A percentile compares a stretch with the other conserved stretches of the same genome.
Evolutionary conservation across 176 grass and related monocot genomes (phyloP).

Genomic region (Juncus inflexus): DNA sequence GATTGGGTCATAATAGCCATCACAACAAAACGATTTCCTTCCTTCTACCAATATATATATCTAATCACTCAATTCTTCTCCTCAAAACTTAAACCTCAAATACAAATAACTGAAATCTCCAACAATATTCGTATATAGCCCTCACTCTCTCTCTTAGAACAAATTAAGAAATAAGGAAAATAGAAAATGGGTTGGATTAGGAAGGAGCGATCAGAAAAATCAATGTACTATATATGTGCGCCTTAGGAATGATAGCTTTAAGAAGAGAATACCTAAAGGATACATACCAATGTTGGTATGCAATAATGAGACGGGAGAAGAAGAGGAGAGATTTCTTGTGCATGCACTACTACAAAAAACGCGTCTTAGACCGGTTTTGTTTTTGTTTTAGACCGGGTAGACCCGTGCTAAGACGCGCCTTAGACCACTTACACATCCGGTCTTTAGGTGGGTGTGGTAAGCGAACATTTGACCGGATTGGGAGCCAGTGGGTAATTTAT

Average conservation of each 20-base stretch:
- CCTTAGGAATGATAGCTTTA: neutral
- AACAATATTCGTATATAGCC: neutral
- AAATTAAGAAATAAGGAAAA: neutral
- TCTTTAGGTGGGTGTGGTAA: too few relatives aligned
- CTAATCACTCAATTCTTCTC: neutral
- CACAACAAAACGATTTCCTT: neutral
- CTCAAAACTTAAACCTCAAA: neutral
- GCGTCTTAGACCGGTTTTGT: too few relatives aligned
- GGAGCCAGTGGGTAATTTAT: too few relatives aligned
- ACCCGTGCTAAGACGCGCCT: too few relatives aligned
- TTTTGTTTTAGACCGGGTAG: too few relatives aligned
- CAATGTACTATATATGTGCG: conserved; percentile 16
- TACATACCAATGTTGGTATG: conserved; percentile 31
- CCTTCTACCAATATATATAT: neutral
- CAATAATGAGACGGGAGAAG: neutral
- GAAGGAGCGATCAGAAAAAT: neutral
- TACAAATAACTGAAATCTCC: conserved; percentile 3
- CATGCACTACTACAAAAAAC: too few relatives aligned
- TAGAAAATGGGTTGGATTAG: conserved; percentile 22
- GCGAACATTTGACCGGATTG: too few relatives aligned
- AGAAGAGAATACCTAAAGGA: conserved; percentile 19
- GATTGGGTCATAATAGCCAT: neutral
- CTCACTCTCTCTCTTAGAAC: neutral
- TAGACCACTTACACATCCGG: too few relatives aligned
- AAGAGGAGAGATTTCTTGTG: conserved; percentile 43